A percentile compares a stretch with the other conserved stretches of the same genome.
phyloP scores from a whole-genome alignment of 257 asterid species.

The Solanum gracilifrons region DNA sequence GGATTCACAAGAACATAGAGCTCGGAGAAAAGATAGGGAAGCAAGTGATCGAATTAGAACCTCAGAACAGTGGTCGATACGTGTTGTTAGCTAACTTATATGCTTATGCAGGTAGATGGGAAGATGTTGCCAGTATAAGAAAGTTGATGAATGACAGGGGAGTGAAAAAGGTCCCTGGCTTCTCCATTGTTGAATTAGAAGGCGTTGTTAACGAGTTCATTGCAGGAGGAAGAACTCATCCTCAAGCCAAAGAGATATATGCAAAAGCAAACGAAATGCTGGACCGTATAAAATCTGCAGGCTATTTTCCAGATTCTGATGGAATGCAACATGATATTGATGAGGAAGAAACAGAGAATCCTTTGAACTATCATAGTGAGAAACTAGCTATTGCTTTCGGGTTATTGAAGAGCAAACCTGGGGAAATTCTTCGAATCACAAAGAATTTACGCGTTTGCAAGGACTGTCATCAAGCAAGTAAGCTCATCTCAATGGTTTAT shows the following conservation, averaged over 20 bases:
- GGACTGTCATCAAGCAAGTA: slow-evolving; percentile 65
- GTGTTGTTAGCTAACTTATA: slow-evolving; percentile 65
- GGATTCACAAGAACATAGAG: slow-evolving; percentile 51
- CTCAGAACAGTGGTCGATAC: slow-evolving; percentile 70
- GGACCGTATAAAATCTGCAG: slow-evolving; percentile 28
- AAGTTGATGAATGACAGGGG: slow-evolving; percentile 83
- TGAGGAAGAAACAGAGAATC: slow-evolving; percentile 68
- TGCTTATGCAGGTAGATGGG: slow-evolving; percentile 64
- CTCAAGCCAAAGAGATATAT: slow-evolving; percentile 50
- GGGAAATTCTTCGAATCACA: slow-evolving; percentile 55
- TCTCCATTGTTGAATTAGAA: slow-evolving; percentile 46
- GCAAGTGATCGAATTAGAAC: slow-evolving; percentile 60
- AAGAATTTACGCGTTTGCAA: slow-evolving; percentile 74
- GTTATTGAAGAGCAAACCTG: slow-evolving; percentile 44
- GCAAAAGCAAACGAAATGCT: slow-evolving; percentile 53
- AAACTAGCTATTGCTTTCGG: slow-evolving; percentile 81
- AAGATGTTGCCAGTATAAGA: slow-evolving; percentile 56
- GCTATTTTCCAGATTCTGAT: slow-evolving; percentile 48
- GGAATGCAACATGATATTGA: slow-evolving; percentile 24
- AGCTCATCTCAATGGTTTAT: slow-evolving; percentile 54
- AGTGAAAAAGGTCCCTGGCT: slow-evolving; percentile 64
- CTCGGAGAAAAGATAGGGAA: slow-evolving; percentile 65
- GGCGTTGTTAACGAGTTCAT: slow-evolving; percentile 52
- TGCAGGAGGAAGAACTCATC: slow-evolving; percentile 74
- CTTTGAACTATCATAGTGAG: slow-evolving; percentile 61